Evolutionary conservation across 225 moss, liverwort and hornwort genomes (phyloP).

Genomic region (Pseudoscleropodium purum): DNA sequence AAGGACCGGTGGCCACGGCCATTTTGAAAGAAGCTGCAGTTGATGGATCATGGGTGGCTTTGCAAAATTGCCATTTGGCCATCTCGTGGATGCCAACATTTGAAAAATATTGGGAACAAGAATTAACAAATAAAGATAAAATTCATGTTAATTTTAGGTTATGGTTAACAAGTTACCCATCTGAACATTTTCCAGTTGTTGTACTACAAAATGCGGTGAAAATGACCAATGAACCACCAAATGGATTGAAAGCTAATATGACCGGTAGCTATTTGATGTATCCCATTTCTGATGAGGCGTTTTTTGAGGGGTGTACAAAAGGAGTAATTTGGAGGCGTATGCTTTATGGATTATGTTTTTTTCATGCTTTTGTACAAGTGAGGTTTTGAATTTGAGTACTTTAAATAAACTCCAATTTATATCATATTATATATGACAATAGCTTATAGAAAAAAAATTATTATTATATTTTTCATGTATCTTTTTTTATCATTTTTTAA

Average conservation of each 20-base stretch:
- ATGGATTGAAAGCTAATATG: constrained; percentile 80
- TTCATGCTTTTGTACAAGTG: constrained; percentile 81
- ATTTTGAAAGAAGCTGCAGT: constrained; percentile 35
- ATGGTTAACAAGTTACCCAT: constrained; percentile 87
- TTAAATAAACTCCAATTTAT: too few relatives aligned
- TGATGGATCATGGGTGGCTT: constrained; percentile 80
- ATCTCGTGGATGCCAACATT: constrained; percentile 89
- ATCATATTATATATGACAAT: too few relatives aligned
- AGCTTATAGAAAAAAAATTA: background rate
- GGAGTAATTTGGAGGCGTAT: constrained; percentile 56
- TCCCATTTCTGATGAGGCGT: constrained; percentile 53
- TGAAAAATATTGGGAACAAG: constrained; percentile 82
- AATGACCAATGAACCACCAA: constrained; percentile 83
- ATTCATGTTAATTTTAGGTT: constrained; percentile 52
- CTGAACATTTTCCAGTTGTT: constrained; percentile 59
- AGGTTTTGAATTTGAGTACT: background rate
- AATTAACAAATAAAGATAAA: constrained; percentile 54
- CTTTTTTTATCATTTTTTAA: accelerated
- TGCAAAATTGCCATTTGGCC: constrained; percentile 80
- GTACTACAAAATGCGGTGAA: constrained; percentile 79
- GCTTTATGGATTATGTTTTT: constrained; percentile 79
- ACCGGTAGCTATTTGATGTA: constrained; percentile 73
- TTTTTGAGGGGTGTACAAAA: constrained; percentile 56
- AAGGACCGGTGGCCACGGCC: constrained; percentile 61
- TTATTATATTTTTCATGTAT: background rate